These are phyloP conservation scores for Sporormia fimetaria DNA, from an alignment of 495 filamentous ascomycete species.

Conservation along the genomic window DNA sequence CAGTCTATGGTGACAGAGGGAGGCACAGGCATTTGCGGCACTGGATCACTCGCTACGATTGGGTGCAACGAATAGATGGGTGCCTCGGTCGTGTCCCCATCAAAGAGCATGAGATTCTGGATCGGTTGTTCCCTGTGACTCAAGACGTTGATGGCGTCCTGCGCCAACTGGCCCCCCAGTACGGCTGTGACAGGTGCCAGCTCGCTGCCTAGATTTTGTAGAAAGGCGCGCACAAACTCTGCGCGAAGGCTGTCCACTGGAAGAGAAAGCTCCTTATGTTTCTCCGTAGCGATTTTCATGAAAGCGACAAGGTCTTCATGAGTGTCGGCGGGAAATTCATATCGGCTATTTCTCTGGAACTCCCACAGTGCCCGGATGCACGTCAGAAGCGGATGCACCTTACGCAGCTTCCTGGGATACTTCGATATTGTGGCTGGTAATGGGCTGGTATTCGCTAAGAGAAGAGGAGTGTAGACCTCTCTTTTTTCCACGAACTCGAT, in stretches of 20 bases:
- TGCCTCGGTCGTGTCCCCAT: constrained; percentile 66
- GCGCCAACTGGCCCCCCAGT: constrained; percentile 77
- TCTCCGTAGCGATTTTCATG: constrained; percentile 62
- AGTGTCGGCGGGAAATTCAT: constrained; percentile 45
- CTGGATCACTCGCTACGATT: constrained; percentile 33
- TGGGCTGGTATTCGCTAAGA: constrained; percentile 62
- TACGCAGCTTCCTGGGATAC: constrained; percentile 53
- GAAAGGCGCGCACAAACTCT: constrained; percentile 70
- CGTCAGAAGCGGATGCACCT: constrained; percentile 68
- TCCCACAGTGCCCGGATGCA: constrained; percentile 79
- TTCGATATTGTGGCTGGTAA: constrained; percentile 59
- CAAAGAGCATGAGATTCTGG: constrained; percentile 88
- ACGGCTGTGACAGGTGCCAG: constrained; percentile 81
- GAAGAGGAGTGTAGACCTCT: constrained; percentile 73
- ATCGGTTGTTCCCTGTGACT: constrained; percentile 82
- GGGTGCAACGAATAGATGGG: constrained; percentile 77
- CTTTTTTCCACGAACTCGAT: constrained; percentile 87
- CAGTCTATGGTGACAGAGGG: constrained; percentile 1
- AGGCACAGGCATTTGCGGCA: constrained; percentile 3
- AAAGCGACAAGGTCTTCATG: constrained; percentile 45
- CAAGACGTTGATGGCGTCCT: constrained; percentile 95
- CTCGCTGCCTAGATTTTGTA: constrained; percentile 72
- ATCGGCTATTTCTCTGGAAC: constrained; percentile 46
- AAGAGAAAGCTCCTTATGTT: constrained; percentile 63
- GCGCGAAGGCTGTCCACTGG: constrained; percentile 62